These are phyloP conservation scores for Gyromitra esculenta DNA, from an alignment of 2,329 filamentous ascomycete species.

Conservation along the genomic window DNA sequence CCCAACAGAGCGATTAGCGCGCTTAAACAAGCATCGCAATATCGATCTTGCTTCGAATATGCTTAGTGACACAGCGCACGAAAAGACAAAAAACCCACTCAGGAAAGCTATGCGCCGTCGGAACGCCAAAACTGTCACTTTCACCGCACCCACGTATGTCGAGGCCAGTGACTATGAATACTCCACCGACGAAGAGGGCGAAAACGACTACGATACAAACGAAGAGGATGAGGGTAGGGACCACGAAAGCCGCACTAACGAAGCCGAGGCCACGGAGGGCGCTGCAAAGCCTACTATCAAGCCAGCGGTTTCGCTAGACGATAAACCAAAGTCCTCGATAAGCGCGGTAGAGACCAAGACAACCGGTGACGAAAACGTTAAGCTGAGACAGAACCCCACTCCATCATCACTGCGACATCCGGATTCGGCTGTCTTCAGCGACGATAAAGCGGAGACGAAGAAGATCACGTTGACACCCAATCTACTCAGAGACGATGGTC, in stretches of 20 bases:
- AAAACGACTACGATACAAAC: conserved; percentile 63
- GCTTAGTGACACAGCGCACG: conserved; percentile 67
- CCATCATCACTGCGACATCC: conserved; percentile 54
- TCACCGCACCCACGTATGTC: conserved; percentile 84
- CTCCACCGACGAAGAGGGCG: conserved; percentile 78
- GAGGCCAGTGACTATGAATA: conserved; percentile 89
- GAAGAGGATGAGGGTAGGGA: conserved; percentile 63
- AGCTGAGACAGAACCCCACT: conserved; percentile 59
- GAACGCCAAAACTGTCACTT: conserved; percentile 86
- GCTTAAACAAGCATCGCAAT: conserved; percentile 96
- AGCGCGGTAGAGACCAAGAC: conserved; percentile 22
- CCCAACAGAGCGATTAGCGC: conserved; percentile 89
- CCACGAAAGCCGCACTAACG: conserved; percentile 59
- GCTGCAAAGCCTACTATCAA: conserved; percentile 59
- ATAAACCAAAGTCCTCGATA: conserved; percentile 33
- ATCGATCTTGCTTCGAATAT: conserved; percentile 79
- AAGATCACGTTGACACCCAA: conserved; percentile 98
- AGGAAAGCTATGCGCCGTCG: conserved; percentile 84
- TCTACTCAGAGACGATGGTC: conserved; percentile 79
- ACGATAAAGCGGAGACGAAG: conserved; percentile 92
- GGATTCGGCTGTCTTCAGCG: conserved; percentile 82
- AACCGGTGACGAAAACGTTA: conserved; percentile 71
- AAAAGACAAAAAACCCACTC: conserved; percentile 80
- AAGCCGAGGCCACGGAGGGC: conserved; percentile 57
- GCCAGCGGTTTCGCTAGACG: conserved; percentile 53